These are phyloP conservation scores for Yamadazyma siamensis DNA, from an alignment of 1,139 yeast species.

Conservation along the genomic window DNA sequence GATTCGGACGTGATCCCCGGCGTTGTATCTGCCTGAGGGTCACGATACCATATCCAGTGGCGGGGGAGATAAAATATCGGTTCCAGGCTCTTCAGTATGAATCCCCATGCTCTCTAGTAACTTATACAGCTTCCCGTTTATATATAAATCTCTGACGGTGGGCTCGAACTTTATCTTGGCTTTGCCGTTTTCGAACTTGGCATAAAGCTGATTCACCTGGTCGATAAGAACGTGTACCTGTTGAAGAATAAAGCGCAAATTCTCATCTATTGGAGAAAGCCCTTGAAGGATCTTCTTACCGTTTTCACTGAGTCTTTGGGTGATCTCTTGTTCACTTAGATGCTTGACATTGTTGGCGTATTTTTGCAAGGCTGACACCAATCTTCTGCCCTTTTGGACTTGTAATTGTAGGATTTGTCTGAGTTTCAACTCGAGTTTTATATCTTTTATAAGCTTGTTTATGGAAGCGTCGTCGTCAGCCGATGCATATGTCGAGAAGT, in stretches of 20 bases:
- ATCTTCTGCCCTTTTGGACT: slow-evolving; percentile 32
- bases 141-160: slow-evolving; percentile 25
- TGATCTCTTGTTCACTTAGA: slow-evolving; percentile 19
- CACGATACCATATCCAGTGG: no score
- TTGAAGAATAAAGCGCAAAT: slow-evolving; percentile 41
- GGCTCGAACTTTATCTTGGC: slow-evolving; percentile 21
- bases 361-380: slow-evolving; percentile 28
- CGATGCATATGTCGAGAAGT: slow-evolving; percentile 19
- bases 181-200: slow-evolving; percentile 23
- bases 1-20: background rate
- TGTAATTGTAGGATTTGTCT: slow-evolving; percentile 42
- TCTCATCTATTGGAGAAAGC: slow-evolving; percentile 54
- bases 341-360: slow-evolving; percentile 31
- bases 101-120: slow-evolving; percentile 23
- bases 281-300: slow-evolving; percentile 30
- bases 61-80: no score
- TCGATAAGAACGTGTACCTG: slow-evolving; percentile 40
- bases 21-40: no score
- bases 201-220: slow-evolving; percentile 33
- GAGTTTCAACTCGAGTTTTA: slow-evolving; percentile 43
- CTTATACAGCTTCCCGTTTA: slow-evolving; percentile 24
- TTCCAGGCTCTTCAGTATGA: slow-evolving; percentile 13
- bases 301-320: slow-evolving; percentile 19
- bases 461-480: slow-evolving; percentile 30
- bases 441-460: slow-evolving; percentile 32